phyloP scores from a whole-genome alignment of 208 protist genomes.

The Strigomonas culicis region DNA sequence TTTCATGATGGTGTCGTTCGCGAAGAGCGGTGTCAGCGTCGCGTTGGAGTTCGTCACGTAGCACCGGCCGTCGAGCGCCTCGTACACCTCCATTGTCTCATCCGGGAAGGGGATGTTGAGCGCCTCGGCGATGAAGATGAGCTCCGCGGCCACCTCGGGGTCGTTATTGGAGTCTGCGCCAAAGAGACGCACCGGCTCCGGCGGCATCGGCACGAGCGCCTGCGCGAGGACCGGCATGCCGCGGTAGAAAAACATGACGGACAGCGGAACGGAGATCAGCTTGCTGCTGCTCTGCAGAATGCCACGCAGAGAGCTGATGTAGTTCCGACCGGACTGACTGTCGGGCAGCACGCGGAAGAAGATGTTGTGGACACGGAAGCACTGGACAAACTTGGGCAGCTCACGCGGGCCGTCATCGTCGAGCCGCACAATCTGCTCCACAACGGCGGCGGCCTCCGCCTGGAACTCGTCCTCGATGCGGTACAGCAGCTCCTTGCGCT shows the following conservation, averaged over 20 bases:
- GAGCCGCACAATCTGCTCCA: constrained; percentile 75
- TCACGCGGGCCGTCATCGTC: constrained; percentile 71
- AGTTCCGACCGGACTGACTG: constrained; percentile 78
- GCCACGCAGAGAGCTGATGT: constrained; percentile 72
- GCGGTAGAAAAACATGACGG: constrained; percentile 80
- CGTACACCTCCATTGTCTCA: constrained; percentile 68
- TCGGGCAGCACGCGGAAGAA: constrained; percentile 87
- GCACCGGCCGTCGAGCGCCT: constrained; percentile 70
- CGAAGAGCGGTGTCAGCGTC: constrained; percentile 66
- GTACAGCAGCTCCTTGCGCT: constrained; percentile 34
- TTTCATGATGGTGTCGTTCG: constrained; percentile 73
- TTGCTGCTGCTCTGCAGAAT: constrained; percentile 65
- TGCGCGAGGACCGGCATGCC: constrained; percentile 87
- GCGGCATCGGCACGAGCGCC: constrained; percentile 77
- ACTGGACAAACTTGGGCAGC: constrained; percentile 75
- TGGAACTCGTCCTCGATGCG: constrained; percentile 60
- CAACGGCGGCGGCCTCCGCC: constrained; percentile 33
- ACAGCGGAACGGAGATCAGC: constrained; percentile 76
- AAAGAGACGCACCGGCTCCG: constrained; percentile 51
- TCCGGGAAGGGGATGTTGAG: constrained; percentile 66
- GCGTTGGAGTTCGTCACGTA: constrained; percentile 80
- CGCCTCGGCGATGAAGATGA: constrained; percentile 68
- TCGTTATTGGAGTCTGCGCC: constrained; percentile 55
- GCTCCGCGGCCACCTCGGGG: constrained; percentile 67
- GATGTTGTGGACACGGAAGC: constrained; percentile 80